phyloP scores from a whole-genome alignment of 1,284 basidiomycete species.

The Coniophora puteana region DNA sequence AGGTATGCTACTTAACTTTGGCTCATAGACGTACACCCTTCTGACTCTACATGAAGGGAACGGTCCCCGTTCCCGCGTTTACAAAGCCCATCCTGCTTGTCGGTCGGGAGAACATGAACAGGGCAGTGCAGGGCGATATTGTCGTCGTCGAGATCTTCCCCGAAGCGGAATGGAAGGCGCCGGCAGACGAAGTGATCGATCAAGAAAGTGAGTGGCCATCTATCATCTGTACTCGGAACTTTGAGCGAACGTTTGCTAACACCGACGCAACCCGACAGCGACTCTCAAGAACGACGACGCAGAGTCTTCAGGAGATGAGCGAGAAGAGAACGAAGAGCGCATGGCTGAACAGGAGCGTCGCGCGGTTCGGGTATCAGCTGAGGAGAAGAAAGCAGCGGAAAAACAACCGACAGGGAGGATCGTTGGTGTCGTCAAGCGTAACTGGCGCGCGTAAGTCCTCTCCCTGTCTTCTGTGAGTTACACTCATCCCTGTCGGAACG shows the following conservation, averaged over 20 bases:
- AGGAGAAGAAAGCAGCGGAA: conserved; percentile 36
- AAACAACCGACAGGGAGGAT: conserved; percentile 90
- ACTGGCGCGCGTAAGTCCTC: conserved; percentile 84
- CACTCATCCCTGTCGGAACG: conserved; percentile 8
- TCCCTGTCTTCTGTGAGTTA: neutral
- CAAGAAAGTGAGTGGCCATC: conserved; percentile 65
- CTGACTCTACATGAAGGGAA: conserved; percentile 57
- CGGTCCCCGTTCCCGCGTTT: conserved; percentile 72
- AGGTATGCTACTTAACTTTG: conserved; percentile 44
- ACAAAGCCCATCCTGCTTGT: conserved; percentile 81
- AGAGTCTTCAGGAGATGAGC: conserved; percentile 61
- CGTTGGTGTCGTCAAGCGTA: conserved; percentile 91
- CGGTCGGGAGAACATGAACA: conserved; percentile 93
- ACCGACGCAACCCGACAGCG: conserved; percentile 45
- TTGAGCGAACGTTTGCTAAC: conserved; percentile 4
- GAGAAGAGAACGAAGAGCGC: conserved; percentile 49
- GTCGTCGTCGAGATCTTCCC: conserved; percentile 90
- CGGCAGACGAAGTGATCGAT: conserved; percentile 91
- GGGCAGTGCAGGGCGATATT: conserved; percentile 91
- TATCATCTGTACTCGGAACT: conserved; percentile 6
- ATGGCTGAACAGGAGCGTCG: conserved; percentile 48
- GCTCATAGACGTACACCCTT: neutral
- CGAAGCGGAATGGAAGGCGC: conserved; percentile 90
- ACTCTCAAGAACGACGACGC: conserved; percentile 89
- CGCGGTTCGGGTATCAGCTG: conserved; percentile 37